These are phyloP conservation scores for Anthracocystis panici-leucophaei DNA, from an alignment of 1,284 basidiomycete genomes.

Conservation along the genomic window DNA sequence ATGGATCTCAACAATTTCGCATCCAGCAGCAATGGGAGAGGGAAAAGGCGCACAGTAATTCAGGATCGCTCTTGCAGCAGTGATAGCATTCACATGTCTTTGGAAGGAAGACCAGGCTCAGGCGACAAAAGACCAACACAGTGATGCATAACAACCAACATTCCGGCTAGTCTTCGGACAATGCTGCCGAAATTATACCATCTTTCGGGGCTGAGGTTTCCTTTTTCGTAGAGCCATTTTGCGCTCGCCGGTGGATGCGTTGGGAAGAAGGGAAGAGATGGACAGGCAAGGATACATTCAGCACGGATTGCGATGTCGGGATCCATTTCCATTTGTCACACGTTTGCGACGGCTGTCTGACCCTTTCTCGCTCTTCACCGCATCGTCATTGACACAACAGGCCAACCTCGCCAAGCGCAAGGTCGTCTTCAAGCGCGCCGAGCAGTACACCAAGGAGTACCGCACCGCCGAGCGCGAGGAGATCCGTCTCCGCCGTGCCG, in stretches of 20 bases:
- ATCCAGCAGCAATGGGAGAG: conserved; percentile 78
- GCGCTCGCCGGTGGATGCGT: not conserved
- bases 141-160: conserved; percentile 63
- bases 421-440: conserved; percentile 99
- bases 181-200: conserved; percentile 69
- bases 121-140: conserved; percentile 31
- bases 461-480: conserved; percentile 92
- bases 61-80: conserved; percentile 32
- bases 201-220: conserved; percentile 69
- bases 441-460: conserved; percentile 98
- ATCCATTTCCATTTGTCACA: not conserved
- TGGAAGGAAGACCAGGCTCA: not conserved
- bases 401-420: conserved; percentile 90
- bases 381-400: conserved; percentile 72
- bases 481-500: conserved; percentile 92
- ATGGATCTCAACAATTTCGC: conserved; percentile 76
- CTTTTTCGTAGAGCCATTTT: conserved; percentile 8
- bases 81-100: not conserved
- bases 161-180: conserved; percentile 65
- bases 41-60: conserved; percentile 73
- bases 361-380: conserved; percentile 9
- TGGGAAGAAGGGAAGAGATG: not conserved
- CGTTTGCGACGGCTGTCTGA: conserved; percentile 11
- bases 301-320: not conserved
- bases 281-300: not conserved